Percentiles rank a stretch among this genome's conserved stretches.
phyloP scores from a whole-genome alignment of 345 rosid genomes.

The Linum usitatissimum region DNA sequence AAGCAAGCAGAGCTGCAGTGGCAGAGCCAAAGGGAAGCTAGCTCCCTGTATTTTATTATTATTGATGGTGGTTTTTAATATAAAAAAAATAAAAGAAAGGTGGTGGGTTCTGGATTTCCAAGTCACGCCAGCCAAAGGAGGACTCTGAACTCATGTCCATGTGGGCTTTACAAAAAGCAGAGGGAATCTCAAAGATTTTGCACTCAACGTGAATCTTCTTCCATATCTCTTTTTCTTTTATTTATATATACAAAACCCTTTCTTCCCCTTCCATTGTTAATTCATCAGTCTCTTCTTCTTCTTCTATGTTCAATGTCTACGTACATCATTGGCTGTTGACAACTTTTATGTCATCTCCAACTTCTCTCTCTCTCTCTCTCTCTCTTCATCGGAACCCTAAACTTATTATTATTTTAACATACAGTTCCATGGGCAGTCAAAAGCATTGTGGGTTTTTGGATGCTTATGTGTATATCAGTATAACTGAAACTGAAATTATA shows the following conservation, averaged over 20 bases:
- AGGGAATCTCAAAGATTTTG: conserved; percentile 36
- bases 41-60: no score
- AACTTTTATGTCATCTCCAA: neutral
- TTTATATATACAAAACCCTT: neutral
- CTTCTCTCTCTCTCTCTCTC: neutral
- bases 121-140: conserved; percentile 7
- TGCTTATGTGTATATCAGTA: neutral
- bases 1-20: no score
- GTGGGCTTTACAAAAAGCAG: conserved; percentile 14
- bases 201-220: conserved; percentile 31
- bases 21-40: no score
- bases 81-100: neutral
- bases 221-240: conserved; percentile 9
- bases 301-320: neutral
- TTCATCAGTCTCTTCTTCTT: neutral
- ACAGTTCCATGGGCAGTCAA: neutral
- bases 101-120: conserved; percentile 1
- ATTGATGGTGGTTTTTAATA: no score
- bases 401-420: neutral
- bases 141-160: neutral
- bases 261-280: neutral
- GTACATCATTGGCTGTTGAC: neutral
- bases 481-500: neutral
- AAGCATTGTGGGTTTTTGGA: conserved; percentile 13
- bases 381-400: neutral